Conservation (phyloP, 257 asterid species). For the Solanum phureja region DNA sequence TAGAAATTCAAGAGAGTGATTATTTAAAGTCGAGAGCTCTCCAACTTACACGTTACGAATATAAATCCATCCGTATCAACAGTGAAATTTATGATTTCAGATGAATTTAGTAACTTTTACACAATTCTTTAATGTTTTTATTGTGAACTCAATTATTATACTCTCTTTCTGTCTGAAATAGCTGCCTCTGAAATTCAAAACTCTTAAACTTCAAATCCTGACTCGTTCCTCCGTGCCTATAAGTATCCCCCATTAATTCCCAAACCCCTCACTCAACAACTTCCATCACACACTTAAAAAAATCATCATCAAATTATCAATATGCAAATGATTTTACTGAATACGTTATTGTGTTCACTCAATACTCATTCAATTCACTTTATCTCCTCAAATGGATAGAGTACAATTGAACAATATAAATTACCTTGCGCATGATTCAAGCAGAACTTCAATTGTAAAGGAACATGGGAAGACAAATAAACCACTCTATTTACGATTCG, state of each 20-base stretch:
- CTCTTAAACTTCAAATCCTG: too few species aligned
- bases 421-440: not conserved
- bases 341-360: not conserved
- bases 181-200: too few species aligned
- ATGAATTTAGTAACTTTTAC: too few species aligned
- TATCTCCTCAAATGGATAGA: not conserved
- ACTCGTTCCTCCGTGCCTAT: not conserved
- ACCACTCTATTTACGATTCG: not conserved
- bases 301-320: constrained; percentile 3
- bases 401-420: not conserved
- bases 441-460: not conserved
- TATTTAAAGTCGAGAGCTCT: not conserved
- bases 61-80: not conserved
- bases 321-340: too few species aligned
- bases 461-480: not conserved
- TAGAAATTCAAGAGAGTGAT: not conserved
- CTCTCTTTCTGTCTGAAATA: not conserved
- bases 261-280: not conserved
- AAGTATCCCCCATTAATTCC: not conserved
- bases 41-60: not conserved
- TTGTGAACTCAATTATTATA: not conserved
- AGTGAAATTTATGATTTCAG: too few species aligned
- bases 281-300: not conserved
- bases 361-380: not conserved
- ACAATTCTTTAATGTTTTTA: too few species aligned